Evolutionary conservation across 176 grass and related monocot genomes (phyloP), one percentile per base, ranked within the genome.

Genomic region (Elaeis guineensis): DNA sequence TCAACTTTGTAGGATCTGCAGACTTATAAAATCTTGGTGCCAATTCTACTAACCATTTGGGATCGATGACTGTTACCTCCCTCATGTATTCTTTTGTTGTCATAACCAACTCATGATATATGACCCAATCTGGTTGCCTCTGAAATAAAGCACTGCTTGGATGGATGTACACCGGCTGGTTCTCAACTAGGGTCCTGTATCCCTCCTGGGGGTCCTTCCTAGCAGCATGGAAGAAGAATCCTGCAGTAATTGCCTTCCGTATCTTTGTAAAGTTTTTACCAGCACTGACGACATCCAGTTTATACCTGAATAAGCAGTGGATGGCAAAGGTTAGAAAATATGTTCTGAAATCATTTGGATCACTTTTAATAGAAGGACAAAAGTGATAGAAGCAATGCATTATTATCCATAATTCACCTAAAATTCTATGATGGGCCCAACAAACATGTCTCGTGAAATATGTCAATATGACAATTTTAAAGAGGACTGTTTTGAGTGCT

Each of bases 221-320:
- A 49, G 87, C 71, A 6, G 78, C 75, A 12, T 90, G 87, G 50
- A 90, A 96, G 63, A 96, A 96, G 81, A 90, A 96, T n/a, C 87
- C 92, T 2, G 92, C 87, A 3, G 92, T 88, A 8, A 96, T 90
- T 1, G 92, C 92, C 66, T 96, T 96, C 59, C 90, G 73, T 51
- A 95, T 90, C 62, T 95, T 95, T 2, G 80, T 90, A 55, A 95
- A 95, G 63, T 95, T 95, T 71, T 79, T 90, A 17, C 90, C 90
- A 23, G 90, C 82, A 50, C 78, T 62, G 15, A 96, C 57, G 23
- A 96, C 75, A 69, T 96, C 91, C 29, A 96, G 66, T 62, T 96
- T 96, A 78, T 90, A 96, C 69, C 91, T 96, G 58, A 65, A 72
- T 21, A 35, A 35, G 32, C 32, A 35, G 32, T 66, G 0, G 57